phyloP scores from a whole-genome alignment of 495 filamentous ascomycete species.

The Letharia lupina region DNA sequence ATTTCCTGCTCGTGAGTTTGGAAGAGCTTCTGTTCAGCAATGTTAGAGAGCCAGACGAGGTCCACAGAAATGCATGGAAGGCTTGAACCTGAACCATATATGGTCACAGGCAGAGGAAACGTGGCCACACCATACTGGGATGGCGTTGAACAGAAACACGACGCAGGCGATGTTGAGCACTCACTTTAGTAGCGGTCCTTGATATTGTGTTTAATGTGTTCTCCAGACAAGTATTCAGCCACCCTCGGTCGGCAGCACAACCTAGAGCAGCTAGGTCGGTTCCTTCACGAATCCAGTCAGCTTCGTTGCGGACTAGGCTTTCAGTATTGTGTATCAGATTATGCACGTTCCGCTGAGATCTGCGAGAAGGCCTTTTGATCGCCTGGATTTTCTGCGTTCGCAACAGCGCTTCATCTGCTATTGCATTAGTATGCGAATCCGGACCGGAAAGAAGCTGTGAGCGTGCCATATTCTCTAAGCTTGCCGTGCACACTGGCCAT shows the following conservation, averaged over 20 bases:
- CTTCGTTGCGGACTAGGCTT: constrained; percentile 10
- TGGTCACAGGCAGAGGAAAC: background rate
- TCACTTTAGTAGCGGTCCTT: constrained; percentile 10
- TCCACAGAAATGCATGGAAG: background rate
- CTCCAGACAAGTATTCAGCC: constrained; percentile 17
- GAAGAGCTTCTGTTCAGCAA: constrained; percentile 9
- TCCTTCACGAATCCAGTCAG: constrained; percentile 15
- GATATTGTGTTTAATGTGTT: constrained; percentile 16
- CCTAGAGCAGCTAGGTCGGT: constrained; percentile 20
- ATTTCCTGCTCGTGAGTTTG: constrained; percentile 8
- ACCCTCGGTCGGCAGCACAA: constrained; percentile 12
- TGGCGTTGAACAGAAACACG: background rate
- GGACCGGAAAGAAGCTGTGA: background rate
- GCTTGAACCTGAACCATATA: background rate
- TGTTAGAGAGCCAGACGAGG: background rate
- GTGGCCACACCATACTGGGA: background rate
- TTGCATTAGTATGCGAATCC: background rate
- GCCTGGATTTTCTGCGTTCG: constrained; percentile 14
- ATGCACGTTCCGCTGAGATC: constrained; percentile 15
- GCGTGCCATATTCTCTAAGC: constrained; percentile 57
- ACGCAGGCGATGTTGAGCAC: background rate
- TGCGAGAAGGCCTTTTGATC: constrained; percentile 11
- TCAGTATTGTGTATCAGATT: constrained; percentile 17
- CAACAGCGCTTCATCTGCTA: constrained; percentile 15
- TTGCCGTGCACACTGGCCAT: constrained; percentile 55